Percentiles rank a stretch among this genome's conserved stretches.
These are phyloP conservation scores for Paraphoma sp. DNA, from an alignment of 2,329 filamentous ascomycete species.

Conservation along the genomic window DNA sequence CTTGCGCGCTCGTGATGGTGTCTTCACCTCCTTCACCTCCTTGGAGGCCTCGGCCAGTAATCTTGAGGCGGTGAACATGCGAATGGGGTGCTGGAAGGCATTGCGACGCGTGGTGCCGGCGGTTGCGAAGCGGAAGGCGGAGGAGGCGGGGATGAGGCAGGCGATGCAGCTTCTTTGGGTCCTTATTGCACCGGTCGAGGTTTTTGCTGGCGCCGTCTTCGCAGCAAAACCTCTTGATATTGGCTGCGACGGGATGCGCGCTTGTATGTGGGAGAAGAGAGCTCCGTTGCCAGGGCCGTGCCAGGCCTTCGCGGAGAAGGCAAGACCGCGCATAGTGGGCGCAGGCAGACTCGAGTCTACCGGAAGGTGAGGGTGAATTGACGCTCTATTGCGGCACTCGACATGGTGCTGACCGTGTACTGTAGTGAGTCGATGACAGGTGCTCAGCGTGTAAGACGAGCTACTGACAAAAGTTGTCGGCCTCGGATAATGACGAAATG, in stretches of 20 bases:
- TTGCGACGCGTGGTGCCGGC: slow-evolving; percentile 31
- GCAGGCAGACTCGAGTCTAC: slow-evolving; percentile 32
- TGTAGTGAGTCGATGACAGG: slow-evolving; percentile 15
- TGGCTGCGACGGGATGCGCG: slow-evolving; percentile 24
- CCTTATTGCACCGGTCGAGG: neutral
- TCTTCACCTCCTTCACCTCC: slow-evolving; percentile 19
- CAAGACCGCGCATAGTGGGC: slow-evolving; percentile 44
- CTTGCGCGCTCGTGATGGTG: slow-evolving; percentile 27
- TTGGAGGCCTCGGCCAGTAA: slow-evolving; percentile 32
- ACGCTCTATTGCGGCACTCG: slow-evolving; percentile 21
- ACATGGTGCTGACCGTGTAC: slow-evolving; percentile 25
- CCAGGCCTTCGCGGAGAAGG: slow-evolving; percentile 43
- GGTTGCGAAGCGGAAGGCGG: slow-evolving; percentile 18
- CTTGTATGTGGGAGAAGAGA: slow-evolving; percentile 42
- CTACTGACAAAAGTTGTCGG: slow-evolving; percentile 34
- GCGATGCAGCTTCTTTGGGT: slow-evolving; percentile 11
- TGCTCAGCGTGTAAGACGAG: slow-evolving; percentile 15
- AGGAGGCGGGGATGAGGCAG: slow-evolving; percentile 18
- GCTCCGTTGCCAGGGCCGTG: slow-evolving; percentile 42
- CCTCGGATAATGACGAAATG: slow-evolving; percentile 39
- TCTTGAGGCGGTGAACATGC: slow-evolving; percentile 37
- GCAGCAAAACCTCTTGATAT: slow-evolving; percentile 25
- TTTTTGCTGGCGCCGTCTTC: slow-evolving; percentile 6
- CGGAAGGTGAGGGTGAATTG: slow-evolving; percentile 19
- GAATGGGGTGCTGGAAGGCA: slow-evolving; percentile 31